Base-by-base conservation (phyloP, 2,329 filamentous ascomycete genomes). In the Diaporthe ilicicola region DNA sequence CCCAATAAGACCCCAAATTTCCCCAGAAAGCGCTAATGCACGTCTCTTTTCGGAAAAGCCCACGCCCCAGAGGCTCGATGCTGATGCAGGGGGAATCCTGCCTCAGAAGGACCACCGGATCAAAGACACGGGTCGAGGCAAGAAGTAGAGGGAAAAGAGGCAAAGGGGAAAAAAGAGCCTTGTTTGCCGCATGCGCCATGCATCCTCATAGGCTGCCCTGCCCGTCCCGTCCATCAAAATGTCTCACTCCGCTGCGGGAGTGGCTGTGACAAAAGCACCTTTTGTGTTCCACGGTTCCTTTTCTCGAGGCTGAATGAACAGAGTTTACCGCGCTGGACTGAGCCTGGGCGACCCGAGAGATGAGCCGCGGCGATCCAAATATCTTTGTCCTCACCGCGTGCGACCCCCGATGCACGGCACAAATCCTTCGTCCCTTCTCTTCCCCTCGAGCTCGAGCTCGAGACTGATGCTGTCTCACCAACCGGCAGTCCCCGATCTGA, bases 21-120 rank as follows among this genome's bases (percentile, higher is more conserved):
- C 69, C 69, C 69, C 69, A 59, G 69, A 55, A 24, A 59, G 51
- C 69, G 51, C 69, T 67, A 70, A 46, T 42, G 64, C 51, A 59
- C 17, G 19, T 19, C 50, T 50, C 54, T 67, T 50, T 59, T 67
- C 44, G 62, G 53, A 32, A 32, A n/a, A 22, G 32, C 53, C 22
- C 8, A 39, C 37, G 37, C 37, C 56, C 29, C 8, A 10, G 22
- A 44, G 15, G 19, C 37, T 61, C 59, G 59, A 64, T 34, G 59
- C 1, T 50, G 44, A 19, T 50, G 48, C 69, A 70, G 54, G 69
- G 67, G 54, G 15, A 46, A 51, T 54, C 51, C 62, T 67, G 53
- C 61, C 59, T 46, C 59, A 46, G 32, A 53, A 44, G 12, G 42
- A 55, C 48, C 61, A 37, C 24, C 61, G 64, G 22, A 59, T 67